phyloP scores from a whole-genome alignment of 305 asterid species.

The Andrographis paniculata region DNA sequence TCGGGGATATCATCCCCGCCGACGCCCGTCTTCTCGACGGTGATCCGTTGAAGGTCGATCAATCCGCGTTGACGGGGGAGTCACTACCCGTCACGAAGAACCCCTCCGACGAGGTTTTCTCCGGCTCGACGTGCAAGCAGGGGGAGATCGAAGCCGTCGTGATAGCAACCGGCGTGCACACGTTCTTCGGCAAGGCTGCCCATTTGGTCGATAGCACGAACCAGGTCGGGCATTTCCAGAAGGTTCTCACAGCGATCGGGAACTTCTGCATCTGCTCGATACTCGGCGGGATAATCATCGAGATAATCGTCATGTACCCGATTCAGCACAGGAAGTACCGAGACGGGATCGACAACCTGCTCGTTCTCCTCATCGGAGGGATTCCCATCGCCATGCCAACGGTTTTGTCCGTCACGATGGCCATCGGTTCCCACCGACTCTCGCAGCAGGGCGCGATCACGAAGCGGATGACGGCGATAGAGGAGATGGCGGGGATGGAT shows the following conservation, averaged over 20 bases:
- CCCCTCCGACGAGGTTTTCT: constrained; percentile 29
- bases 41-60: constrained; percentile 32
- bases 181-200: constrained; percentile 36
- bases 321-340: constrained; percentile 30
- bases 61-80: constrained; percentile 30
- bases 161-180: constrained; percentile 32
- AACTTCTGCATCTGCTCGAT: constrained; percentile 39
- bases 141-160: constrained; percentile 33
- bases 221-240: constrained; percentile 33
- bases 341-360: constrained; percentile 26
- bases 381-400: constrained; percentile 37
- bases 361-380: constrained; percentile 31
- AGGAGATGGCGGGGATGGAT: constrained; percentile 35
- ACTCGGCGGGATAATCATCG: constrained; percentile 23
- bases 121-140: constrained; percentile 34
- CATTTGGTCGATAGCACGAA: constrained; percentile 33
- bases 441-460: constrained; percentile 32
- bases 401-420: constrained; percentile 31
- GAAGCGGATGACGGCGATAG: constrained; percentile 30
- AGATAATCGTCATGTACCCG: constrained; percentile 31
- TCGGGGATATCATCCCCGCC: constrained; percentile 33
- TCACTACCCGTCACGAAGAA: constrained; percentile 26
- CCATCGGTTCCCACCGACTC: constrained; percentile 31
- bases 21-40: constrained; percentile 38
- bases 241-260: constrained; percentile 31